Base-by-base conservation (phyloP, 192 early-diverging fungal genomes). In the Geosiphon pyriformis region DNA sequence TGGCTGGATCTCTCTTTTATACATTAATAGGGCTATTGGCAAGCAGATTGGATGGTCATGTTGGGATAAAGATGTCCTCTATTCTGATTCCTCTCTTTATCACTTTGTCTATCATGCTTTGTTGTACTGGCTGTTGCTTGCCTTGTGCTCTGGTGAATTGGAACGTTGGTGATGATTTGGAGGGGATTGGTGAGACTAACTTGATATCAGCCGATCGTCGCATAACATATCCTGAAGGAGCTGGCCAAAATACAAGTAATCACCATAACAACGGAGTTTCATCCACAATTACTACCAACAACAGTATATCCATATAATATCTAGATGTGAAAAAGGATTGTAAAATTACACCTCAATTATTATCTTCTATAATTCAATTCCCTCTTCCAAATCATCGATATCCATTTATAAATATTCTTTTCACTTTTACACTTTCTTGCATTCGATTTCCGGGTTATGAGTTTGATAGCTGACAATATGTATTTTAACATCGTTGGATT, bases 71-170 rank as follows among this genome's bases (percentile, higher is more conserved):
- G 42, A 69, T 89, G 74, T 80, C 83, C 0, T 59, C 78, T 59
- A 83, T 89, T 0, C 69, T 91, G 53, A 76, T 88, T 23, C 90
- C 90, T 7, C 72, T 87, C 17, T 91, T 91, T 69, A 74, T 88
- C 65, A 82, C 80, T 10, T 69, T 84, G 30, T 78, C 83, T 3
- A 60, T 85, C 35, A 33, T 85, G 2, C 46, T 82, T 15, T 86
- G 85, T 59, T 86, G 85, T 52, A 70, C 72, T 1, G 83, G 85
- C 29, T 84, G 82, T 30, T 86, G 85, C 68, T 50, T 83, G 32
- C 81, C 82, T 48, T 84, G 82, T 72, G 63, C 79, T 50, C 60
- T 85, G 22, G 59, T 78, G 50, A 63, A 76, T 20, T 77, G 74
- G n/a, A 59, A 68, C 55, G 32, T 61, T 7, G 72, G 70, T 0